Evolutionary conservation across 257 asterid genomes (phyloP).

Genomic region (Ocimum tenuiflorum): DNA sequence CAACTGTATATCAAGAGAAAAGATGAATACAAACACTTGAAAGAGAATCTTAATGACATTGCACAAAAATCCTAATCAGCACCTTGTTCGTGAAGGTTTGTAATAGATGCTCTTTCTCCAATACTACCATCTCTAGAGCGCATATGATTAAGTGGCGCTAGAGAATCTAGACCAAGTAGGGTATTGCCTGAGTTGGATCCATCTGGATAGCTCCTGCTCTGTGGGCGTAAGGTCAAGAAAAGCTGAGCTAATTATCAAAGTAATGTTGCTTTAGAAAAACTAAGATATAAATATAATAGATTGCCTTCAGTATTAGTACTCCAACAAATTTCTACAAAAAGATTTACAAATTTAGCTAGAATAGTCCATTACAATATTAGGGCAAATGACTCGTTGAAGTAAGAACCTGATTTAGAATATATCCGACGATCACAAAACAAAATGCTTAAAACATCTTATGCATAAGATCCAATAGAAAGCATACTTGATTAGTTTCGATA

Average conservation of each 20-base stretch:
- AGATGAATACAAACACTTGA: slow-evolving; percentile 12
- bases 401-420: slow-evolving; percentile 12
- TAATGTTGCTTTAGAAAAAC: neutral
- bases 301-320: neutral
- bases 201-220: slow-evolving; percentile 60
- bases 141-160: slow-evolving; percentile 50
- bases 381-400: neutral
- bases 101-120: slow-evolving; percentile 74
- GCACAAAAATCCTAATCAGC: slow-evolving; percentile 17
- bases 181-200: slow-evolving; percentile 54
- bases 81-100: slow-evolving; percentile 99
- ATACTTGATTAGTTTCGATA: slow-evolving; percentile 68
- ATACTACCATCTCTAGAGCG: slow-evolving; percentile 58
- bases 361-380: neutral
- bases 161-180: slow-evolving; percentile 48
- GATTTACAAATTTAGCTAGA: neutral
- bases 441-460: neutral
- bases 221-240: slow-evolving; percentile 18
- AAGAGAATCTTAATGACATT: neutral
- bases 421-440: neutral
- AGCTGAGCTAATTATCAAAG: slow-evolving; percentile 6
- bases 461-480: neutral
- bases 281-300: slow-evolving; percentile 2
- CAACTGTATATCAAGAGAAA: slow-evolving; percentile 49
- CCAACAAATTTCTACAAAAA: neutral